These are phyloP conservation scores for Coniochaeta hoffmannii DNA, from an alignment of 2,329 filamentous ascomycete species.

Conservation along the genomic window DNA sequence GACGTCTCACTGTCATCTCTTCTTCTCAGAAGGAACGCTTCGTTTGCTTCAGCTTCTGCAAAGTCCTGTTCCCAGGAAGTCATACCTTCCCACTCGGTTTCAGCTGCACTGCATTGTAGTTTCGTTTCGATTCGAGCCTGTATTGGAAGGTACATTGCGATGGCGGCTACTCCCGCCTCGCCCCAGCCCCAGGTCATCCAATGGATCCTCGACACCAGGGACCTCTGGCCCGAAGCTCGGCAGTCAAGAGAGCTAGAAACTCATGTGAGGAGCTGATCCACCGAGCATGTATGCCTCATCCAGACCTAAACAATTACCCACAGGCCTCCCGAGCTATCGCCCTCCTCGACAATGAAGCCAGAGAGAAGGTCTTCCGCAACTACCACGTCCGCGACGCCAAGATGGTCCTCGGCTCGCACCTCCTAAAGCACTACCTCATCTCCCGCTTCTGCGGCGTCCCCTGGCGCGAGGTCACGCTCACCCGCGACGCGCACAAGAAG, in stretches of 20 bases:
- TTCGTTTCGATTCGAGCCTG: too few relatives aligned
- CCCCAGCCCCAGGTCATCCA: slow-evolving; percentile 40
- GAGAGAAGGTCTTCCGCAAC: slow-evolving; percentile 49
- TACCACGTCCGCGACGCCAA: slow-evolving; percentile 65
- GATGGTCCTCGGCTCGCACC: slow-evolving; percentile 63
- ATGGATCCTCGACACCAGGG: slow-evolving; percentile 55
- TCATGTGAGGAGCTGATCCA: slow-evolving; percentile 29
- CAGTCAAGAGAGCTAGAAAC: slow-evolving; percentile 40
- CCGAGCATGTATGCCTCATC: slow-evolving; percentile 1
- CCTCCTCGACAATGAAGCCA: slow-evolving; percentile 48
- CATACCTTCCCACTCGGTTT: too few relatives aligned
- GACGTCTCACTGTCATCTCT: too few relatives aligned
- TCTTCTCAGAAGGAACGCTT: too few relatives aligned
- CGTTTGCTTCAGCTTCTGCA: too few relatives aligned
- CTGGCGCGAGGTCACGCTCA: slow-evolving; percentile 52
- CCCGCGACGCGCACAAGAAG: slow-evolving; percentile 47
- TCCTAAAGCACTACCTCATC: slow-evolving; percentile 67
- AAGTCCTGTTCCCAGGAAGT: too few relatives aligned
- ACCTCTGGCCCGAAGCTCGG: slow-evolving; percentile 45
- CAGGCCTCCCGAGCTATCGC: slow-evolving; percentile 48
- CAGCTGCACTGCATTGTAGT: too few relatives aligned
- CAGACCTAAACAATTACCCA: neutral
- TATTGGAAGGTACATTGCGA: too few relatives aligned
- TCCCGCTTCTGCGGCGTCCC: slow-evolving; percentile 48
- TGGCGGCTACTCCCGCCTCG: neutral